Evolutionary conservation across 1,284 basidiomycete genomes (phyloP).

Genomic region (Tremellales sp.): DNA sequence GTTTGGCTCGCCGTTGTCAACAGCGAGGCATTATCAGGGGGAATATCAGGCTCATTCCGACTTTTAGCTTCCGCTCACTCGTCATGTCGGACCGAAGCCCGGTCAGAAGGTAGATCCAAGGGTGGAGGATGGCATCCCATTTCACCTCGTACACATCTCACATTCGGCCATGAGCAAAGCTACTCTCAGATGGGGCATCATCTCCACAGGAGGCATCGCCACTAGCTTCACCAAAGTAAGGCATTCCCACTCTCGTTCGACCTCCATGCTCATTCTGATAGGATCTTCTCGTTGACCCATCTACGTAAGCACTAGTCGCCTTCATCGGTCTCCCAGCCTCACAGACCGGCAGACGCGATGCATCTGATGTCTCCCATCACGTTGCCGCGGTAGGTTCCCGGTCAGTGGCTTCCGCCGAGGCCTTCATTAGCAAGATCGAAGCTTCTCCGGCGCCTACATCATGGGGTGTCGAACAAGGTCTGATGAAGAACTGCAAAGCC

Average conservation of each 20-base stretch:
- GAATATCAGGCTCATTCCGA: too few species aligned
- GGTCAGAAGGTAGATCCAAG: background rate
- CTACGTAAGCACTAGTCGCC: slow-evolving; percentile 9
- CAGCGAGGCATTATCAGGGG: background rate
- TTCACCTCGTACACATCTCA: too few species aligned
- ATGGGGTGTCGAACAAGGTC: slow-evolving; percentile 36
- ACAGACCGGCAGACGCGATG: slow-evolving; percentile 51
- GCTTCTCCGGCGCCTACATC: slow-evolving; percentile 12
- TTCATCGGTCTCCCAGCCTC: slow-evolving; percentile 42
- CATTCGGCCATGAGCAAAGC: too few species aligned
- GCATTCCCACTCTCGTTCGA: background rate
- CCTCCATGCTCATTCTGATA: slow-evolving; percentile 7
- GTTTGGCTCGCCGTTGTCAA: background rate
- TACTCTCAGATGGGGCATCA: slow-evolving; percentile 47
- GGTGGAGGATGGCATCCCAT: background rate
- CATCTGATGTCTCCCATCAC: slow-evolving; percentile 69
- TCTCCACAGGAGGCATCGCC: slow-evolving; percentile 48
- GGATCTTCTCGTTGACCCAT: slow-evolving; percentile 34
- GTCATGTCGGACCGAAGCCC: background rate
- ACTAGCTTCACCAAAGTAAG: slow-evolving; percentile 37
- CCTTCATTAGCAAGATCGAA: slow-evolving; percentile 59
- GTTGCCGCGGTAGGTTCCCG: slow-evolving; percentile 78
- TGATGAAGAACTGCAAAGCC: slow-evolving; percentile 55
- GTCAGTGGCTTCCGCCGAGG: slow-evolving; percentile 62
- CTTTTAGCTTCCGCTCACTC: too few species aligned